phyloP scores from a whole-genome alignment of 768 basidiomycete species.

The Trametes coccinea region DNA sequence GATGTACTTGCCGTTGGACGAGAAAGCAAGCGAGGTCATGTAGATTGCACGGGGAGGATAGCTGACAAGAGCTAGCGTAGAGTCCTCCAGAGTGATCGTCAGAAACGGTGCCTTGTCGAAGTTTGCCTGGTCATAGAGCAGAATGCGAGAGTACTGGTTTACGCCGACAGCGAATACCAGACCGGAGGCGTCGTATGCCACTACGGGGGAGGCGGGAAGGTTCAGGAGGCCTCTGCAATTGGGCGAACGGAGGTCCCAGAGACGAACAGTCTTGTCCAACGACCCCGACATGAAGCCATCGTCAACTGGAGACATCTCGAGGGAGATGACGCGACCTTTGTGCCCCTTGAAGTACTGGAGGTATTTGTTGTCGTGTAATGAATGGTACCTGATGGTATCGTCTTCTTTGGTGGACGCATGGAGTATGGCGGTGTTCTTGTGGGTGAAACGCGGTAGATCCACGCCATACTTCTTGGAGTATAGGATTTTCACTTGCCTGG shows the following conservation, averaged over 20 bases:
- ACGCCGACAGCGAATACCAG: conserved; percentile 86
- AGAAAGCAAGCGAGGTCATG: conserved; percentile 91
- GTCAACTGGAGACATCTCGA: conserved; percentile 90
- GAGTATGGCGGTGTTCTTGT: conserved; percentile 80
- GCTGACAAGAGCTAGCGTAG: conserved; percentile 67
- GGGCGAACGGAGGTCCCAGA: conserved; percentile 91
- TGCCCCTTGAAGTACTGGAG: conserved; percentile 96
- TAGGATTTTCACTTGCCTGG: conserved; percentile 72
- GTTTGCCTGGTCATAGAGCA: conserved; percentile 82
- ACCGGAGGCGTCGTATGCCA: conserved; percentile 83
- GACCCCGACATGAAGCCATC: conserved; percentile 97
- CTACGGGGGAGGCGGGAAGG: conserved; percentile 71
- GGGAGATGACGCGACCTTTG: conserved; percentile 81
- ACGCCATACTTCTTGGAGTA: conserved; percentile 97
- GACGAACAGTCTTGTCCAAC: conserved; percentile 88
- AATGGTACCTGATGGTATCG: conserved; percentile 93
- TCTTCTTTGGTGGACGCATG: conserved; percentile 95
- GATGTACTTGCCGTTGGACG: conserved; percentile 85
- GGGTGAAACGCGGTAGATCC: conserved; percentile 92
- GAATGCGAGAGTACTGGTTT: conserved; percentile 78
- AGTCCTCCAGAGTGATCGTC: conserved; percentile 80
- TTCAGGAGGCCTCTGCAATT: conserved; percentile 77
- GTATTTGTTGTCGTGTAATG: conserved; percentile 95
- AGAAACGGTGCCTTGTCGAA: conserved; percentile 93
- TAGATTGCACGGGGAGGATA: conserved; percentile 87